Conservation (phyloP, 768 basidiomycete species). For the Mycena latifolia region DNA sequence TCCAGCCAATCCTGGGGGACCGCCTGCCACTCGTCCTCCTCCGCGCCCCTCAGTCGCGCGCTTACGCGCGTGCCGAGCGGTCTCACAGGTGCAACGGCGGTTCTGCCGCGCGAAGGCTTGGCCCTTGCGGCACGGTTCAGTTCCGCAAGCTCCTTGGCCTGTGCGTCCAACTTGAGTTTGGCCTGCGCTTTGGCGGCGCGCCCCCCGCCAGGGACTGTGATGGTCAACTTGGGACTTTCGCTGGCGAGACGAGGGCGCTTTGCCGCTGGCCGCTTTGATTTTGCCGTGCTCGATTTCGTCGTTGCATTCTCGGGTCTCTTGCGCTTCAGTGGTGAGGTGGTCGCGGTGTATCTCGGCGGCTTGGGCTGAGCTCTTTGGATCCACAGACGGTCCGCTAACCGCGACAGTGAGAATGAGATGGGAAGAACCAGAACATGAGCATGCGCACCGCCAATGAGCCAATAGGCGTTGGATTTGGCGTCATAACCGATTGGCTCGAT, state of each 20-base stretch:
- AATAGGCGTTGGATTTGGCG: slow-evolving; percentile 82
- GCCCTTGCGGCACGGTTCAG: slow-evolving; percentile 63
- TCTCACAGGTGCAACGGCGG: slow-evolving; percentile 39
- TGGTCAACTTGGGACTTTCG: slow-evolving; percentile 25
- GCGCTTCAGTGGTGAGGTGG: slow-evolving; percentile 51
- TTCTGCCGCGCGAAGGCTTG: slow-evolving; percentile 31
- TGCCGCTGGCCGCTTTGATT: slow-evolving; percentile 38
- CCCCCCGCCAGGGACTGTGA: slow-evolving; percentile 56
- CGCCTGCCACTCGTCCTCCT: slow-evolving; percentile 81
- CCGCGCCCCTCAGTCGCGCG: slow-evolving; percentile 69
- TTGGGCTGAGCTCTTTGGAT: slow-evolving; percentile 79
- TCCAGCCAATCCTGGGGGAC: slow-evolving; percentile 79
- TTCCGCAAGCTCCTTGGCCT: slow-evolving; percentile 76
- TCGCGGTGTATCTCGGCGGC: slow-evolving; percentile 51
- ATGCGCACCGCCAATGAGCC: slow-evolving; percentile 82
- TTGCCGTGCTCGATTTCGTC: slow-evolving; percentile 15
- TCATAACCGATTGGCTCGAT: slow-evolving; percentile 91
- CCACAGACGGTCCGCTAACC: slow-evolving; percentile 84
- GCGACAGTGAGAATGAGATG: slow-evolving; percentile 19
- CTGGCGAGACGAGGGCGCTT: slow-evolving; percentile 32
- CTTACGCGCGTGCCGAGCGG: slow-evolving; percentile 74
- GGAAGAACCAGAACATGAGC: not conserved
- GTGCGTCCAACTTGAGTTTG: slow-evolving; percentile 74
- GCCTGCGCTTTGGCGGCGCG: slow-evolving; percentile 81
- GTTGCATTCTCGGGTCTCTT: slow-evolving; percentile 39